Conservation (phyloP, 352 stramenopile species). For the Aphanomyces euteiches region DNA sequence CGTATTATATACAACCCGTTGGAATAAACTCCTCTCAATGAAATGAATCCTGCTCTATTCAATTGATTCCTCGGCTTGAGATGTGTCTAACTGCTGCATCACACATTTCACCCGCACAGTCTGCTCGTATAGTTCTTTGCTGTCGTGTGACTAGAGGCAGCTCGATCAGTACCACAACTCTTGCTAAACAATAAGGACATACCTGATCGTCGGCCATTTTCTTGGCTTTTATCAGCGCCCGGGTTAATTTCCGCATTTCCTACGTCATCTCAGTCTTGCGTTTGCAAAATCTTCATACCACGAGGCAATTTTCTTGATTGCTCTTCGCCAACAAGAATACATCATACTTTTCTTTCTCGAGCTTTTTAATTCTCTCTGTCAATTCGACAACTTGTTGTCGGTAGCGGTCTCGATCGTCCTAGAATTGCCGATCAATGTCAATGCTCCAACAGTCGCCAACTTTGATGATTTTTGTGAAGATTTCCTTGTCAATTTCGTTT, state of each 20-base stretch:
- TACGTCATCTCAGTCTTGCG: conserved; percentile 18
- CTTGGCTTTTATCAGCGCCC: conserved; percentile 54
- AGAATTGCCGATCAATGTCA: neutral
- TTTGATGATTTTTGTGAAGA: conserved; percentile 82
- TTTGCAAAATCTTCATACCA: neutral
- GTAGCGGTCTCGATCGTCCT: conserved; percentile 76
- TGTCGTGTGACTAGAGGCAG: conserved; percentile 37
- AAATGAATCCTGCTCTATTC: neutral
- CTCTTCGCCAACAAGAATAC: conserved; percentile 65
- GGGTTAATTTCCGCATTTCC: conserved; percentile 80
- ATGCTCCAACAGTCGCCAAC: conserved; percentile 29
- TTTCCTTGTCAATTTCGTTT: conserved; percentile 78
- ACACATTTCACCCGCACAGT: conserved; percentile 18
- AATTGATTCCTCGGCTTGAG: conserved; percentile 9
- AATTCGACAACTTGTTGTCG: conserved; percentile 67
- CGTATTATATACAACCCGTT: conserved; percentile 86
- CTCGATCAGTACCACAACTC: neutral
- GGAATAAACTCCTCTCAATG: conserved; percentile 44
- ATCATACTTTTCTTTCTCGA: conserved; percentile 72
- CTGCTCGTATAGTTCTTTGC: conserved; percentile 31
- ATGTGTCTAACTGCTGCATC: neutral
- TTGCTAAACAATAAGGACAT: neutral
- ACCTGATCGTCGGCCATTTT: conserved; percentile 62
- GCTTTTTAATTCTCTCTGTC: conserved; percentile 55
- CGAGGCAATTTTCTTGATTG: conserved; percentile 65